Evolutionary conservation across 176 grass and related monocot genomes (phyloP), one percentile per base, ranked within the genome.

Genomic region (Oropetium thomaeum): DNA sequence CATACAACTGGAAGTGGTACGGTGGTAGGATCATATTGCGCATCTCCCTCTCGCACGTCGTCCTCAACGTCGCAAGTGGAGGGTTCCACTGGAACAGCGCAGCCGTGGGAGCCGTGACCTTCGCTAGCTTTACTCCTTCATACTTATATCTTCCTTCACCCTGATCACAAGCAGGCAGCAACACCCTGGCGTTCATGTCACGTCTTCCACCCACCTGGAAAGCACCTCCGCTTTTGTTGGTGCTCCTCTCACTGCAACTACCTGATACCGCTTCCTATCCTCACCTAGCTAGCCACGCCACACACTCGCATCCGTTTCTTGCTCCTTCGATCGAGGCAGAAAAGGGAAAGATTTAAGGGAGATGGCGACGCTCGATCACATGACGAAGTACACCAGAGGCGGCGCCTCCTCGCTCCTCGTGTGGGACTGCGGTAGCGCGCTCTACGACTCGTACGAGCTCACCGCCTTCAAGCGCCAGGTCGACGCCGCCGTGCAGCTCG

Each of bases 401-500:
- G 63, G 8, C 70, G 26, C 39, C 31, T 38, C 55, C 11, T 30
- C 8, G 20, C 64, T 78, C 48, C 73, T 87, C 8, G 67, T 78
- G 23, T 82, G 85, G 84, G 78, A 87, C 65, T 71, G 72, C 72
- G 84, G 78, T 72, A 87, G 84, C 84, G 19, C 48, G 58, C 84
- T 82, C 31, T 82, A 87, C 85, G 85, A 82, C 79, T 78, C 85
- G 1, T 78, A 82, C 60, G 79, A 78, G 85, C 60, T 87, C 79
- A 39, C 78, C 38, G 39, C 65, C 65, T 77, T 87, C 84, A 70
- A 54, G 58, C 72, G 58, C 45, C 78, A 87, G 78, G 65, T 82
- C 65, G 84, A 82, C 65, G 66, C 78, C 47, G 47, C 78, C 39
- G 71, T 76, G 77, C n/a, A n/a, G n/a, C 70, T 75, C 33, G 42